Evolutionary conservation across 75 land plant species (phyloP), one percentile per base, ranked within the genome.

Genomic region (Selaginella tamariscina): DNA sequence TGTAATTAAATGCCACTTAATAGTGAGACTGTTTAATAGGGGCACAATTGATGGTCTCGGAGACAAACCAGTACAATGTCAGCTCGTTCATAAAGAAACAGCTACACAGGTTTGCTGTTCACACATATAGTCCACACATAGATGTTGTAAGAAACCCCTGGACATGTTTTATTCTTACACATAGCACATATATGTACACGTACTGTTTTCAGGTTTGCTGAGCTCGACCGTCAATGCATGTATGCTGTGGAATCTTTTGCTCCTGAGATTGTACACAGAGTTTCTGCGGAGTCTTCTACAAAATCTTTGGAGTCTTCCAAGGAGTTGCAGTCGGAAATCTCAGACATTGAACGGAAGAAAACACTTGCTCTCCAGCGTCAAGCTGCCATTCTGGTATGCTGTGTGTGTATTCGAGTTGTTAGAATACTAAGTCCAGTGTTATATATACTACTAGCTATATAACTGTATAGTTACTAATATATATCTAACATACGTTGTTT

Each of bases 321-420:
- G 24, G 75, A 66, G 31, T 32, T 70, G 33, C 29, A 49, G 21
- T 21, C 73, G 15, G 62, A 76, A 29, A 33, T 72, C 66, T 76
- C 86, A 62, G 84, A 83, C 66, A 70, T 60, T 64, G 91, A 85
- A 29, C 74, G 74, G 68, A 77, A 77, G 60, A 84, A 78, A 69
- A 81, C 82, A 62, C 81, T 85, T 67, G 82, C 90, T 56, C 75
- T 91, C 22, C 82, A 89, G 70, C 87, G 96, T 15, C 96, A 94
- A 72, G 96, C 96, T 80, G 96, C 96, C 1, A 79, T 90, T 9
- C 54, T 94, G 91, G 98, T 93, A 63, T 75, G 83, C 18, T 32
- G 2, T 65, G 24, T 24, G 15, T 65, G 2, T 65, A 9, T 31
- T 5, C 49, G n/a, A n/a, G n/a, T n/a, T n/a, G n/a, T n/a, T n/a